Conservation (phyloP, 148 eudicot genomes). For the Rheum nobile region DNA sequence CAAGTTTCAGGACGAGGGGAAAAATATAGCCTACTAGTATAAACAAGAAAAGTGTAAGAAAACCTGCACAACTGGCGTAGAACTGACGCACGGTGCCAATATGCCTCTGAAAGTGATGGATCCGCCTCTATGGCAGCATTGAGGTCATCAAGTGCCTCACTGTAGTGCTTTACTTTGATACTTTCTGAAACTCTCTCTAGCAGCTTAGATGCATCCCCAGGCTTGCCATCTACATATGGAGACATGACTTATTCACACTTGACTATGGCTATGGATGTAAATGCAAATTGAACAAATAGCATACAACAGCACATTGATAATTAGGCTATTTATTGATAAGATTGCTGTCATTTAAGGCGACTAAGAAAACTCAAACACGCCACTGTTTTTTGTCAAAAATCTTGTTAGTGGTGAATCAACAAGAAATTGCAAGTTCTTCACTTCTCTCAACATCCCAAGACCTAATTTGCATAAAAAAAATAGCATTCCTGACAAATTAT, state of each 20-base stretch:
- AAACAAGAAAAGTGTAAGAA: neutral
- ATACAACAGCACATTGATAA: neutral
- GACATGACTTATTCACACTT: neutral
- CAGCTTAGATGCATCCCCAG: conserved; percentile 58
- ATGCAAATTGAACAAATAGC: neutral
- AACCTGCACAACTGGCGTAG: conserved; percentile 88
- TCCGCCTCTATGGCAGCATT: conserved; percentile 96
- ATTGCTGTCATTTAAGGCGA: neutral
- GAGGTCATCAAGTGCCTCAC: conserved; percentile 82
- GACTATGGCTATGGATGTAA: neutral
- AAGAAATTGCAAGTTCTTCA: neutral
- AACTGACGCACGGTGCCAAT: conserved; percentile 66
- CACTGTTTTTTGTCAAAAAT: neutral
- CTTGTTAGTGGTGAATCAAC: neutral
- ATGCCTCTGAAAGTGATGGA: conserved; percentile 84
- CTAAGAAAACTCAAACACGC: neutral
- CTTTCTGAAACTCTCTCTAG: conserved; percentile 67
- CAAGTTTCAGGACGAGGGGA: neutral
- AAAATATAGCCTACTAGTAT: neutral
- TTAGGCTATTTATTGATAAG: neutral
- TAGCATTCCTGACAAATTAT: neutral
- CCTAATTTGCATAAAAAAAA: neutral
- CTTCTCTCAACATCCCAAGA: neutral
- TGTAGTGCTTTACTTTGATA: conserved; percentile 74
- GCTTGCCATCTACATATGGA: conserved; percentile 7